A percentile compares a stretch with the other conserved stretches of the same genome.
Conservation (phyloP, 1,284 basidiomycete genomes). For the Leucoagaricus sp. region DNA sequence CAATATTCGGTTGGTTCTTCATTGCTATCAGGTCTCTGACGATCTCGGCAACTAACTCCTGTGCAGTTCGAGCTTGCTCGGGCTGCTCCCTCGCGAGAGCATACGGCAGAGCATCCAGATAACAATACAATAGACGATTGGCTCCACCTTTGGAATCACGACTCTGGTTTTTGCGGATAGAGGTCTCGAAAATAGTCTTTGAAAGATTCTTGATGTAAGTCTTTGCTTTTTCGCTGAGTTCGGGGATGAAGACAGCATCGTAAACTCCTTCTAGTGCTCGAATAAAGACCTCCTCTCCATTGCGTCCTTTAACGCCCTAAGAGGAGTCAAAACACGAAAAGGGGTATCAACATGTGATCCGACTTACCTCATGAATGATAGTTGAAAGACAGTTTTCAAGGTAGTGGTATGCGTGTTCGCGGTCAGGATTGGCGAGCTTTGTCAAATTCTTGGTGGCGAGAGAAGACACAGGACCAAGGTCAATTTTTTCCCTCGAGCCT, state of each 20-base stretch:
- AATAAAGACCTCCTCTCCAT: constrained; percentile 76
- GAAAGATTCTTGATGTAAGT: constrained; percentile 70
- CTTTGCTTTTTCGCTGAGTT: constrained; percentile 71
- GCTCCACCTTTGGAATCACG: constrained; percentile 62
- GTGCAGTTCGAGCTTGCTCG: constrained; percentile 61
- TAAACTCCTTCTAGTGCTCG: constrained; percentile 77
- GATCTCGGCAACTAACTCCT: constrained; percentile 60
- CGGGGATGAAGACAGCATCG: constrained; percentile 74
- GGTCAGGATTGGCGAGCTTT: constrained; percentile 63
- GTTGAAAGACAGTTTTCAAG: constrained; percentile 76
- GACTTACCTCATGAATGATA: constrained; percentile 73
- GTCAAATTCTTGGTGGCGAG: constrained; percentile 72
- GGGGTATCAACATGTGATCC: not conserved
- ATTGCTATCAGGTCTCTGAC: constrained; percentile 70
- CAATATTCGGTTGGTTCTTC: constrained; percentile 46
- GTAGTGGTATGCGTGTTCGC: constrained; percentile 77
- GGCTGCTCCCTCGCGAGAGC: constrained; percentile 67
- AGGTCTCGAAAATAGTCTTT: constrained; percentile 66
- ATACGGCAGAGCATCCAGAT: constrained; percentile 77
- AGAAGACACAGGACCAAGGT: constrained; percentile 71
- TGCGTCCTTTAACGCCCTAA: constrained; percentile 73
- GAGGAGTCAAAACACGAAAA: not conserved
- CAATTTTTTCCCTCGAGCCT: constrained; percentile 68
- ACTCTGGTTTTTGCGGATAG: constrained; percentile 57
- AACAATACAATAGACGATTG: constrained; percentile 64